Evolutionary conservation across 2,329 filamentous ascomycete genomes (phyloP).

Genomic region (Fusarium nodosum): DNA sequence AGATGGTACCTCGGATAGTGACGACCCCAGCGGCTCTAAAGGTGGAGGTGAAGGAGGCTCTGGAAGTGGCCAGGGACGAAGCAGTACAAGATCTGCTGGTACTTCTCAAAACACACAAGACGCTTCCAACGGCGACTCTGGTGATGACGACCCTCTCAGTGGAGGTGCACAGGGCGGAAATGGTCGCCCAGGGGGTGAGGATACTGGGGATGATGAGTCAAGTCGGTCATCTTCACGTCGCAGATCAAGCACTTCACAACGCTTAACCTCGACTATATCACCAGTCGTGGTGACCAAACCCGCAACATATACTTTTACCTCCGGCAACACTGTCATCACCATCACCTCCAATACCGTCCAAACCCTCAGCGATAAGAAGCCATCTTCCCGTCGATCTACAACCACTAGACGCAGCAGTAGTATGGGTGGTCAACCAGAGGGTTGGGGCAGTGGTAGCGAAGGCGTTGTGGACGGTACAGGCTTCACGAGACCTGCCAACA

Average conservation of each 20-base stretch:
- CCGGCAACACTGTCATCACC: background rate
- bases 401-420: accelerated
- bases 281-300: constrained; percentile 4
- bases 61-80: background rate
- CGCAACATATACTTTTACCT: constrained; percentile 12
- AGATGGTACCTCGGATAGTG: background rate
- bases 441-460: background rate
- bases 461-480: background rate
- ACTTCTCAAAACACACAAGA: background rate
- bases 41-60: constrained; percentile 2
- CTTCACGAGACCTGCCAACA: background rate
- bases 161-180: background rate
- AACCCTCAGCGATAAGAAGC: background rate
- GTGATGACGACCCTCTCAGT: background rate
- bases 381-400: background rate
- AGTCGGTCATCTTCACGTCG: background rate
- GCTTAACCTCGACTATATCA: background rate
- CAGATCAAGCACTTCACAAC: background rate
- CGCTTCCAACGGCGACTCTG: background rate
- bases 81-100: background rate
- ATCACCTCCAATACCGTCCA: background rate
- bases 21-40: background rate
- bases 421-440: background rate
- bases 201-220: background rate
- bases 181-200: background rate